Percentiles rank a stretch among this genome's conserved stretches.
These are phyloP conservation scores for Linnemannia hyalina DNA, from an alignment of 192 early-diverging fungal genomes.

Conservation along the genomic window DNA sequence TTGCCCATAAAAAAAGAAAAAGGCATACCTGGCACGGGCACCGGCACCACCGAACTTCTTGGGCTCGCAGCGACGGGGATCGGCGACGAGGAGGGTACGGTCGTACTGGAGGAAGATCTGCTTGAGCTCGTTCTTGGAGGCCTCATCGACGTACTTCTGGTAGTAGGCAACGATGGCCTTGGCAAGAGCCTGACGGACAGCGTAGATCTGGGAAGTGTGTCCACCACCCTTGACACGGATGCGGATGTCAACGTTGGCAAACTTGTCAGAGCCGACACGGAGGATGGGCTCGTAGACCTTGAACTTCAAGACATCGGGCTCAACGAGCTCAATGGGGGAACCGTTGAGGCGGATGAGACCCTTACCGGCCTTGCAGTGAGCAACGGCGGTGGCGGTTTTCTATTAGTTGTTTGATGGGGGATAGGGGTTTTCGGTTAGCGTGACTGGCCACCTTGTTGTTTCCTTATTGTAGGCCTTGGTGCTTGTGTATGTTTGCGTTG, in stretches of 20 bases:
- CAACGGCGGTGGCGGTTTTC: slow-evolving; percentile 99
- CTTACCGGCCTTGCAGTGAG: slow-evolving; percentile 97
- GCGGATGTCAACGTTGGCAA: slow-evolving; percentile 96
- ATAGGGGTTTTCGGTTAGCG: slow-evolving; percentile 9
- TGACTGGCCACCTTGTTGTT: not conserved
- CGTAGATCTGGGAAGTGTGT: slow-evolving; percentile 95
- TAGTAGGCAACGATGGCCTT: slow-evolving; percentile 99
- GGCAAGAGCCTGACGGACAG: slow-evolving; percentile 99
- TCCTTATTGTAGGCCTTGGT: not conserved
- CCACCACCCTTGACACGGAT: slow-evolving; percentile 97
- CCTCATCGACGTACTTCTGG: slow-evolving; percentile 99
- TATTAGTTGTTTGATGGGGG: slow-evolving; percentile 19
- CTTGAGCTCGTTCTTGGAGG: slow-evolving; percentile 99
- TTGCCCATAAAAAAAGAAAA: slow-evolving; percentile 94
- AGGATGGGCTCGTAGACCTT: slow-evolving; percentile 99
- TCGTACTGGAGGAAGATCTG: slow-evolving; percentile 87
- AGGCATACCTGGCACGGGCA: slow-evolving; percentile 96
- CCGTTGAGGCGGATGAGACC: slow-evolving; percentile 99
- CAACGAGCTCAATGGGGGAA: slow-evolving; percentile 93
- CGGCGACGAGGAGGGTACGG: slow-evolving; percentile 97
- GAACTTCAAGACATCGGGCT: slow-evolving; percentile 97
- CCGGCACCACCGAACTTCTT: slow-evolving; percentile 99
- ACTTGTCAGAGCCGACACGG: slow-evolving; percentile 95
- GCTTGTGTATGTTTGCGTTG: not conserved
- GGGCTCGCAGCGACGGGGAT: slow-evolving; percentile 99